Percentiles rank a stretch among this genome's conserved stretches.
These are phyloP conservation scores for Takashimella tepidaria DNA, from an alignment of 1,284 basidiomycete genomes.

Conservation along the genomic window DNA sequence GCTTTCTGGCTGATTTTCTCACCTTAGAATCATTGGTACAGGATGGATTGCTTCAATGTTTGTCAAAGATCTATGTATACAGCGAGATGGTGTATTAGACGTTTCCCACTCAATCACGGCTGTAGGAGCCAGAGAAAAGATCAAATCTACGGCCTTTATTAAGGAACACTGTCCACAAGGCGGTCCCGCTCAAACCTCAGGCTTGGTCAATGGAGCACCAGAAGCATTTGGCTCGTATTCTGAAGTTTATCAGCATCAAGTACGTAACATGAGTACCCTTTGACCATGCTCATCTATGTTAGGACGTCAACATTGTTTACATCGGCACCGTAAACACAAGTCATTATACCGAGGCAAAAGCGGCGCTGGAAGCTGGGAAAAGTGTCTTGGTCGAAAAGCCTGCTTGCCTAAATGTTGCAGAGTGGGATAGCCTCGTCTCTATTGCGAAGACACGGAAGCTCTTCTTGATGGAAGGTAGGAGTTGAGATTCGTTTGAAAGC, in stretches of 20 bases:
- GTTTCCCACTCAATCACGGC: constrained; percentile 49
- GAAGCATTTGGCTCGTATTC: background rate
- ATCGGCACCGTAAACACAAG: constrained; percentile 50
- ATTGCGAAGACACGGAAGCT: constrained; percentile 43
- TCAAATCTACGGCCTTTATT: constrained; percentile 48
- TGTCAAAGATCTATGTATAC: constrained; percentile 45
- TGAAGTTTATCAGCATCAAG: background rate
- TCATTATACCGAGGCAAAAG: constrained; percentile 48
- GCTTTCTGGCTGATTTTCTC: no score
- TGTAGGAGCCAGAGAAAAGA: constrained; percentile 48
- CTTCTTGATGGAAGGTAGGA: constrained; percentile 48
- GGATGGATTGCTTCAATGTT: constrained; percentile 45
- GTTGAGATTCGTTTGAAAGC: constrained; percentile 13
- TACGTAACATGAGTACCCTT: background rate
- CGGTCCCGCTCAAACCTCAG: constrained; percentile 18
- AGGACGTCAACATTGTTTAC: constrained; percentile 51
- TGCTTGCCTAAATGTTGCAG: constrained; percentile 49
- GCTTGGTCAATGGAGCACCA: background rate
- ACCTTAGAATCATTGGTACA: constrained; percentile 12
- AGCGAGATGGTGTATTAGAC: constrained; percentile 38
- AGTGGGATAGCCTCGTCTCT: constrained; percentile 44
- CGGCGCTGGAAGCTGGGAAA: constrained; percentile 49
- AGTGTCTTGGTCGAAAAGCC: constrained; percentile 50
- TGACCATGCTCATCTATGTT: constrained; percentile 6
- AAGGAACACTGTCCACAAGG: constrained; percentile 30